Evolutionary conservation across 1,284 basidiomycete species (phyloP).

Genomic region (Phylloporus gajari): DNA sequence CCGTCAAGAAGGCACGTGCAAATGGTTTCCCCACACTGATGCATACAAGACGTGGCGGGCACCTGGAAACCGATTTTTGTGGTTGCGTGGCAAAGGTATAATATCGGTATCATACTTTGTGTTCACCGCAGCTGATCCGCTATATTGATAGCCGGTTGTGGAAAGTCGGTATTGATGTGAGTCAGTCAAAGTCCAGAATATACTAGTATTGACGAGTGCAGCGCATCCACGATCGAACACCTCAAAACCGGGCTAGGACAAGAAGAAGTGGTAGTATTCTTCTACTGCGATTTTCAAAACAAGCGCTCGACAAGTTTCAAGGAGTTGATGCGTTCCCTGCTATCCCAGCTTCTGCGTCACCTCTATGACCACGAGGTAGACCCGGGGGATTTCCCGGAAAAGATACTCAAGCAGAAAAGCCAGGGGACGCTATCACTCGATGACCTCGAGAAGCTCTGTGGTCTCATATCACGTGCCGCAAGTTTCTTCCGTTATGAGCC

Average conservation of each 20-base stretch:
- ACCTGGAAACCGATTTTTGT: neutral
- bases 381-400: constrained; percentile 4
- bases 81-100: constrained; percentile 11
- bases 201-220: neutral
- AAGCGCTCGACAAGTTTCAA: neutral
- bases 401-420: constrained; percentile 11
- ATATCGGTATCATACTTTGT: neutral
- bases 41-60: constrained; percentile 11
- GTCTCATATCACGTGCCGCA: constrained; percentile 3
- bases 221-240: constrained; percentile 9
- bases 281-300: constrained; percentile 7
- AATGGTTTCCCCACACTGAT: constrained; percentile 3
- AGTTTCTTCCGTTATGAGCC: neutral
- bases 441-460: neutral
- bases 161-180: constrained; percentile 10
- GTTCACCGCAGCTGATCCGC: neutral
- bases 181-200: no score
- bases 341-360: neutral
- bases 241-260: constrained; percentile 1
- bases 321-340: constrained; percentile 2
- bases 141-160: constrained; percentile 1
- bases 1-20: constrained; percentile 7
- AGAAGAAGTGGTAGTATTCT: constrained; percentile 2
- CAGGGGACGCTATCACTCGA: neutral
- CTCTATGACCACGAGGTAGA: neutral